A percentile compares a stretch with the other conserved stretches of the same genome.
phyloP scores from a whole-genome alignment of 345 rosid species.

The Hibiscus mutabilis region DNA sequence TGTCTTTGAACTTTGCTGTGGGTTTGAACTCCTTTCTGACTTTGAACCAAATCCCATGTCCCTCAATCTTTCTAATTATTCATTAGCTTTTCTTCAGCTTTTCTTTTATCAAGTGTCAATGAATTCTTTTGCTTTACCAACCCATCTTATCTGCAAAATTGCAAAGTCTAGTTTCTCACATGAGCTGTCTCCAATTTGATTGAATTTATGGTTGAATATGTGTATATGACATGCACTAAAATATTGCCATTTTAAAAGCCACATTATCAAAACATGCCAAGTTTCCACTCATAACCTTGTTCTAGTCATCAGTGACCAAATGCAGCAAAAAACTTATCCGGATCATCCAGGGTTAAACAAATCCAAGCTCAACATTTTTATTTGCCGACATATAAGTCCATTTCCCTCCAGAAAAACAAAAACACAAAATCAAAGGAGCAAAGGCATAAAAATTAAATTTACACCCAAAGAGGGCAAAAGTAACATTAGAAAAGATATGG shows the following conservation, averaged over 20 bases:
- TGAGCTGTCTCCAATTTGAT: background rate
- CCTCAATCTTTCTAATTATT: constrained; percentile 3
- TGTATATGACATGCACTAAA: background rate
- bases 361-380: background rate
- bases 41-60: constrained; percentile 31
- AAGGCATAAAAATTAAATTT: background rate
- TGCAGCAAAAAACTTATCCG: background rate
- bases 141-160: constrained; percentile 10
- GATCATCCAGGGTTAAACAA: background rate
- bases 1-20: constrained; percentile 25
- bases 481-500: background rate
- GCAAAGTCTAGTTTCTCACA: background rate
- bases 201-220: background rate
- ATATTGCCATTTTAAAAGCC: background rate
- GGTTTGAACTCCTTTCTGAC: constrained; percentile 30
- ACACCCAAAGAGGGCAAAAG: background rate
- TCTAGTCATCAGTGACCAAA: background rate
- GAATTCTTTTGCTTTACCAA: constrained; percentile 10
- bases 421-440: background rate
- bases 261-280: background rate
- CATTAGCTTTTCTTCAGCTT: constrained; percentile 21
- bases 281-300: background rate
- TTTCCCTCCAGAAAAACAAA: background rate
- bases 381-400: background rate
- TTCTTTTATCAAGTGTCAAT: constrained; percentile 19